A percentile compares a stretch with the other conserved stretches of the same genome.
Evolutionary conservation across 441 rosid genomes (phyloP).

Genomic region (Syzygium syzygioides): DNA sequence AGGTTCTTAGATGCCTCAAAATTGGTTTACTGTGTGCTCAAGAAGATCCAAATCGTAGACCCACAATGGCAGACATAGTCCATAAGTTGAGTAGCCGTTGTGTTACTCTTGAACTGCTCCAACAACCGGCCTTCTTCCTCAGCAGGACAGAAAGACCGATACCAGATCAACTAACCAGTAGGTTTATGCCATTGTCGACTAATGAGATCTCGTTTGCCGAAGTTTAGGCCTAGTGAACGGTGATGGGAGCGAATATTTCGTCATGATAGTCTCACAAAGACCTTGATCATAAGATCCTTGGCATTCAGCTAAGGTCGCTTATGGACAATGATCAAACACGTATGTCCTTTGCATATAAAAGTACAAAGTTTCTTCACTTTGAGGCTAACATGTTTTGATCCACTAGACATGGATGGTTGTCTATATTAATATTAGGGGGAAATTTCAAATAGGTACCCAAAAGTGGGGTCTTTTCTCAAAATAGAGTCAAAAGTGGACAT

Average conservation of each 20-base stretch:
- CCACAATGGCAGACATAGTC: background rate
- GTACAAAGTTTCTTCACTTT: background rate
- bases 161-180: too few relatives aligned
- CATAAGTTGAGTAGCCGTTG: background rate
- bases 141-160: background rate
- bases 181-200: too few relatives aligned
- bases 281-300: background rate
- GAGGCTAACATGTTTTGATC: background rate
- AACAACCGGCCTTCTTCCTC: background rate
- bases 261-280: too few relatives aligned
- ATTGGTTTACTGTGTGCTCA: background rate
- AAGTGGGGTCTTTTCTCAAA: too few relatives aligned
- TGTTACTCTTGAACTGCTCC: background rate
- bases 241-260: too few relatives aligned
- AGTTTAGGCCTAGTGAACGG: background rate
- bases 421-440: too few relatives aligned
- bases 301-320: background rate
- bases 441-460: too few relatives aligned
- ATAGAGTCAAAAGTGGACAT: too few relatives aligned
- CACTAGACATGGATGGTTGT: background rate
- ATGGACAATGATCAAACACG: background rate
- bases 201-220: too few relatives aligned
- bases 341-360: background rate
- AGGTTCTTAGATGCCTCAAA: background rate
- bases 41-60: background rate